Evolutionary conservation across 305 asterid genomes (phyloP), one percentile per base, ranked within the genome.

Genomic region (Fraxinus xanthoxyloides): DNA sequence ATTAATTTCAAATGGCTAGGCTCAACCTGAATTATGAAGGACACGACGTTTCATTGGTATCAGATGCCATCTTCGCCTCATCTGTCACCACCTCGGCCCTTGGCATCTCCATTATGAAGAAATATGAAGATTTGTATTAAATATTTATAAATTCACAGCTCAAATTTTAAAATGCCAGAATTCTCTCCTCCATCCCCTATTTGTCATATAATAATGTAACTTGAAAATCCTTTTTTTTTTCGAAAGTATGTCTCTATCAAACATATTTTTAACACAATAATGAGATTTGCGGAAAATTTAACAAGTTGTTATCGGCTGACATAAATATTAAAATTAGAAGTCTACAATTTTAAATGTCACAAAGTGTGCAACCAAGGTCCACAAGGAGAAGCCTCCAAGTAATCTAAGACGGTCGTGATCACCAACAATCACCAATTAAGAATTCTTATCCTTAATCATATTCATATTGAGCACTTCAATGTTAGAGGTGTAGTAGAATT

Each of bases 1-100:
- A 93, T 82, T 8, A 89, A 87, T 38, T 95, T 88, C 82, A 90
- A 93, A 40, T 85, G 91, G 74, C 89, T 87, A 61, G 95, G 56
- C 91, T 89, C 92, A 78, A 90, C 90, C 95, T 90, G 92, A 78
- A 38, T 38, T 38, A 38, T 76, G 24, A 51, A 82, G 19, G 56
- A 35, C 23, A 51, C 9, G 72, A 10, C 10, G 36, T 4, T 59
- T 48, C 13, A 67, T 12, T 69, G 46, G 12, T 76, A 70, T n/a
- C 51, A 46, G 56, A 46, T 46, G 56, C n/a, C 19, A 13, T 13
- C 56, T 13, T 3, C 56, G 19, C 19, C 56, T 46, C 56, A 13
- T 46, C 56, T 2, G 6, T 46, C 56, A 3, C 56, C 56, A 13
- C 56, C 56, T 3, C 6, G 19, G 19, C n/a, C 56, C 5, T 46